Evolutionary conservation across 2,329 filamentous ascomycete species (phyloP), one percentile per base, ranked within the genome.

Genomic region (Monosporascus sp.): DNA sequence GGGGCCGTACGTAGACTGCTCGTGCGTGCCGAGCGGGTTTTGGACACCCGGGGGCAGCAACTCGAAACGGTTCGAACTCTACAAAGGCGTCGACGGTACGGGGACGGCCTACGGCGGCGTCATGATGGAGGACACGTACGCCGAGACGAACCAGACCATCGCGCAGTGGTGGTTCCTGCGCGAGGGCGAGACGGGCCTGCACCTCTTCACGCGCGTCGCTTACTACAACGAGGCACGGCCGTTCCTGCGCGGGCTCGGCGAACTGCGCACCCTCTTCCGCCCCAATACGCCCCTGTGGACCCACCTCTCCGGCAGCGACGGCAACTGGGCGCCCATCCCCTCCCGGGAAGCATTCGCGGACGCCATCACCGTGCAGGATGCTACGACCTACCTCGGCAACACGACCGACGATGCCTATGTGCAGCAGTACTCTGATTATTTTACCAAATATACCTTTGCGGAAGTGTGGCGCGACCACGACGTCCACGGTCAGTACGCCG

Each of bases 81-180:
- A 82, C 53, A 68, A 74, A 22, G 80, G 78, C 18, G 69, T 65
- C 3, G 80, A 83, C 63, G 70, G 71, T 0, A 71, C 71, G 0
- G 75, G 76, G 1, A 78, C 73, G 0, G 62, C 75, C 2, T 86
- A 83, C 60, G 82, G 76, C 2, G 83, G 82, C 1, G 75, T 85
- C 15, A 71, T 79, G 38, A 79, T 86, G 75, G 77, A 76, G 43
- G 81, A 86, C 54, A 78, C 74, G 0, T 85, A 83, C 60, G 68
- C 74, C 0, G 69, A 74, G 1, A 84, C 82, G 0, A 81, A 81
- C 3, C 81, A 85, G 62, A 64, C 77, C 5, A 68, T 87, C 17
- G 76, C 84, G 57, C 82, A 86, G 60, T 86, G 84, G 64, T 85
- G 80, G 79, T 86, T 86, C 58, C 65, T 86, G 2, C 71, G 80